A percentile compares a stretch with the other conserved stretches of the same genome.
These are phyloP conservation scores for Angomonas ambiguus DNA, from an alignment of 208 protist genomes.

Conservation along the genomic window DNA sequence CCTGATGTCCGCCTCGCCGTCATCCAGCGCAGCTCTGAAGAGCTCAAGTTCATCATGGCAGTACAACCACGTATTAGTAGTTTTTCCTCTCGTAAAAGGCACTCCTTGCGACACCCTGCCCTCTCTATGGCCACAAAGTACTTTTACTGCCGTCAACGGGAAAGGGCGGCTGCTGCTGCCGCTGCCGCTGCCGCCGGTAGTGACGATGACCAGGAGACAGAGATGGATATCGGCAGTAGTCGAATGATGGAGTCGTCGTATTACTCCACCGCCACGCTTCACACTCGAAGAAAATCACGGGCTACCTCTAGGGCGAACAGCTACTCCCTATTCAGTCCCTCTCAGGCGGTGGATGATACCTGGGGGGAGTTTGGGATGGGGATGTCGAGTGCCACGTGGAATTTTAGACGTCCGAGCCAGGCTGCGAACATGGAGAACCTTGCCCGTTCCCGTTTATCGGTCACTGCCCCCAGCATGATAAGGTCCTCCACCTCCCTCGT, in stretches of 20 bases:
- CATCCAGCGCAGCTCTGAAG: conserved; percentile 32
- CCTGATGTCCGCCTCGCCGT: conserved; percentile 37
- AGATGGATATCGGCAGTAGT: not conserved
- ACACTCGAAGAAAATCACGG: not conserved
- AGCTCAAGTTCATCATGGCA: conserved; percentile 69
- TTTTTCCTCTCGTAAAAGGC: conserved; percentile 59
- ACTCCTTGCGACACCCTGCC: conserved; percentile 78
- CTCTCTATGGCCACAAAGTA: conserved; percentile 72
- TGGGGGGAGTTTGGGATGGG: conserved; percentile 26
- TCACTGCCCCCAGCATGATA: not conserved
- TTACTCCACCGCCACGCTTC: not conserved
- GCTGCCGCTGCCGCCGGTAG: too few species aligned
- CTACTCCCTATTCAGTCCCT: not conserved
- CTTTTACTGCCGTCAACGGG: conserved; percentile 47
- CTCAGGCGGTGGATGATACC: conserved; percentile 6
- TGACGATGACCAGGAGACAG: not conserved
- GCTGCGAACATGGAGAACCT: not conserved
- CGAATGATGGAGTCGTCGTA: not conserved
- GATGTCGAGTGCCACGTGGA: conserved; percentile 15
- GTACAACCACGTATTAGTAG: conserved; percentile 59
- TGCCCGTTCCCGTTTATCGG: not conserved
- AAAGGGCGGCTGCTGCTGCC: conserved; percentile 10
- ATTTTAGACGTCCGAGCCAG: conserved; percentile 14
- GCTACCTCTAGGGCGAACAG: not conserved
- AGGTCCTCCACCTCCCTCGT: not conserved